phyloP scores from a whole-genome alignment of 1,139 yeast genomes.

The Candida labiduridarum region DNA sequence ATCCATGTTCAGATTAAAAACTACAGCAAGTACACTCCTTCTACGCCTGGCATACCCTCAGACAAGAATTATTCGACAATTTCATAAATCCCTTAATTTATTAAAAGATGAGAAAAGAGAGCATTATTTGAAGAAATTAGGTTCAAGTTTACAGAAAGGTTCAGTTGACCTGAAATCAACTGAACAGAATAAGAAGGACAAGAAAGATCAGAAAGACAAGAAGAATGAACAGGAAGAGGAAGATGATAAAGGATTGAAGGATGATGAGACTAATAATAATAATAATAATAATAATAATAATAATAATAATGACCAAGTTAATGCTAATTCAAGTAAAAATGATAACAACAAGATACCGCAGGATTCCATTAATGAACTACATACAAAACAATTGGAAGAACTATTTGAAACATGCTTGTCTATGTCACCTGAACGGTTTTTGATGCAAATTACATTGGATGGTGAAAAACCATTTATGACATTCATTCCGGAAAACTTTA shows the following conservation, averaged over 20 bases:
- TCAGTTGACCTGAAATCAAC: slow-evolving; percentile 19
- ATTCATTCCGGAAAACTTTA: slow-evolving; percentile 37
- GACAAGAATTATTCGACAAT: slow-evolving; percentile 2
- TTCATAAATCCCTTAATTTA: slow-evolving; percentile 8
- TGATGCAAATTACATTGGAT: slow-evolving; percentile 41
- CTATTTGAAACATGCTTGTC: slow-evolving; percentile 35
- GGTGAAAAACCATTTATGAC: slow-evolving; percentile 39
- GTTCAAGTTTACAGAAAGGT: slow-evolving; percentile 33
- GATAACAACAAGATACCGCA: not conserved
- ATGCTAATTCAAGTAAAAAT: not conserved
- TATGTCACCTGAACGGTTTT: slow-evolving; percentile 43
- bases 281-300: slow-evolving; percentile 4
- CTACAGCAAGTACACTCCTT: not conserved
- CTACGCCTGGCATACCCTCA: not conserved
- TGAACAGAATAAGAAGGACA: slow-evolving; percentile 11
- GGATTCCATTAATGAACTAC: not conserved
- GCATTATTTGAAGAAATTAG: slow-evolving; percentile 30
- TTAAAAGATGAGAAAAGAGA: slow-evolving; percentile 30
- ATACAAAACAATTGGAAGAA: slow-evolving; percentile 10
- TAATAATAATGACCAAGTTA: no score
- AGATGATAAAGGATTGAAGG: slow-evolving; percentile 8
- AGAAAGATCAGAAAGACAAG: slow-evolving; percentile 10
- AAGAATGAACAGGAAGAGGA: slow-evolving; percentile 7
- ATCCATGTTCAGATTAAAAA: not conserved
- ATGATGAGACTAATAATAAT: slow-evolving; percentile 3